Base-by-base conservation (phyloP, 768 basidiomycete species). In the Mycena haematopus region DNA sequence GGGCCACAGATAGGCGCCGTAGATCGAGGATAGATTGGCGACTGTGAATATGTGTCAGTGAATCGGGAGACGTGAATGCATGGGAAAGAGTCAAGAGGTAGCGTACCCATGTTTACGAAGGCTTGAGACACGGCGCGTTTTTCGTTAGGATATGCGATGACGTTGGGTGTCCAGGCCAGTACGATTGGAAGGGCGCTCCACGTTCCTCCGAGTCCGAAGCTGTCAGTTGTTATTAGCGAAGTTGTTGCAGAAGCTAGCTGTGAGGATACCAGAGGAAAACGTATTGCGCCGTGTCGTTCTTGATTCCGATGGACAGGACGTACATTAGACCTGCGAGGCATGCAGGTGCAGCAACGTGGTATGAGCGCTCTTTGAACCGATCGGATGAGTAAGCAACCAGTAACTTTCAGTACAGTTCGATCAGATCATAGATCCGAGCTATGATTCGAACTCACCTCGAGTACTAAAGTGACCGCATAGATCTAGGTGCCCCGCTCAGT, bases 171-270 rank as follows among this genome's bases (percentile, higher is more conserved):
- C 60, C 60, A 62, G 31, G 60, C 60, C 47, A 62, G 60, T 40
- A 62, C 60, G 54, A 62, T 56, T 52, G 60, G 60, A 56, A 62
- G 54, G 54, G 60, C 60, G 49, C 54, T 51, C 60, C 60, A 62
- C 45, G 60, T 62, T 49, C 60, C 60, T 51, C 21, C 60, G 54
- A 62, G 54, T 21, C 60, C 60, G 60, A 62, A 62, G 47, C 60
- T 62, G 47, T 61, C 29, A 21, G 44, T 50, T 62, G 47, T 56
- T 36, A 11, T 36, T 15, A 62, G 60, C 35, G 19, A 47, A 56
- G 31, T 49, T 21, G 29, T 36, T 44, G 49, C 15, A 50, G 52
- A 35, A 52, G 40, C 44, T 36, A 60, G 38, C 38, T 56, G 54
- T 55, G 29, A 47, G 31, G 44, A n/a, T n/a, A 62, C 60, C 60